These are phyloP conservation scores for Dictyostelium brefeldianum DNA, from an alignment of 78 protist genomes.

Conservation along the genomic window DNA sequence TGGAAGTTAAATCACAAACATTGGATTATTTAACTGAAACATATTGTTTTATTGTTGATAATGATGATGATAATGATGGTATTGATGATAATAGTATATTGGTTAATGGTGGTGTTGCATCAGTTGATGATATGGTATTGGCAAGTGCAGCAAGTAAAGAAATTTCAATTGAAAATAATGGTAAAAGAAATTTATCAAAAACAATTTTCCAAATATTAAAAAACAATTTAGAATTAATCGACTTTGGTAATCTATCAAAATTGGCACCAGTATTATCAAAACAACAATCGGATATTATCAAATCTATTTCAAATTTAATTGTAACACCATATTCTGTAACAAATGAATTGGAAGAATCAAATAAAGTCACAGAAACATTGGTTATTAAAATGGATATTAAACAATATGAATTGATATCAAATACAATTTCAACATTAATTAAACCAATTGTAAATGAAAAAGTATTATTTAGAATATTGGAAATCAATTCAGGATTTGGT, in stretches of 20 bases:
- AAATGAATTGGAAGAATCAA: background rate
- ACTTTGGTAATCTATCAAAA: background rate
- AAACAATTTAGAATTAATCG: background rate
- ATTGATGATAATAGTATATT: too few species aligned
- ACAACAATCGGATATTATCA: background rate
- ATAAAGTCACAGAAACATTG: background rate
- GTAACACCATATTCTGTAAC: background rate
- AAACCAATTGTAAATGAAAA: background rate
- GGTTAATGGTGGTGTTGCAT: too few species aligned
- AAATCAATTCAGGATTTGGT: conserved; percentile 42
- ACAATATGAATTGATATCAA: background rate
- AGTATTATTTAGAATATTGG: conserved; percentile 19
- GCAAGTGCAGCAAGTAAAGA: too few species aligned
- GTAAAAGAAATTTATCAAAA: background rate
- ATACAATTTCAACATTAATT: background rate
- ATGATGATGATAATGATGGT: too few species aligned
- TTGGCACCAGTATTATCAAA: background rate
- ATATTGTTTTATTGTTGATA: background rate
- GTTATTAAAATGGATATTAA: too few species aligned
- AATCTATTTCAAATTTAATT: background rate
- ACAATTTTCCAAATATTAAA: background rate
- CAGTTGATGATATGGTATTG: too few species aligned
- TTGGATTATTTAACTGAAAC: background rate
- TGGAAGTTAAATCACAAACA: background rate
- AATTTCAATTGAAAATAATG: background rate